Base-by-base conservation (phyloP, 2,329 filamentous ascomycete genomes). In the Didymella keratinophila region DNA sequence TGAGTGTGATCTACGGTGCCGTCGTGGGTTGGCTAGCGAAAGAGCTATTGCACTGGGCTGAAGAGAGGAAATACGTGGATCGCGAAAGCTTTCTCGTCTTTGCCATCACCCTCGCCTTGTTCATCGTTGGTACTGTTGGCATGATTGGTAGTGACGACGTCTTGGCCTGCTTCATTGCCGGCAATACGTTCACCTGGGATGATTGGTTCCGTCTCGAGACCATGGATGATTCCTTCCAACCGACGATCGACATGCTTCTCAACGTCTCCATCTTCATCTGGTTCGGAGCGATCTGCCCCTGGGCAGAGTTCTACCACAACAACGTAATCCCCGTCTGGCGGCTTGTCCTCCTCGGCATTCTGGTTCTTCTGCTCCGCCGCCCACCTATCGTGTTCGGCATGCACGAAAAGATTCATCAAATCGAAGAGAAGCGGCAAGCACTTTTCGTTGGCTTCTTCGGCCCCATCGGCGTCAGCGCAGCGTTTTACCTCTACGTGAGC, bases 191-290 rank as follows among this genome's bases (percentile, higher is more conserved):
- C 66, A 96, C 92, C 0, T 94, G 92, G 87, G 83, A 82, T 73
- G 92, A 96, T 77, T 96, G 92, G 92, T 97, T 97, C 77, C 89
- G 93, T 0, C 81, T 94, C 1, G 91, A 96, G 75, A 97, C 93
- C 0, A 81, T 89, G 67, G 93, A 97, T 66, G 94, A 97, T 74
- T 93, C 91, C 2, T 84, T 97, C n/a, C 93, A 97, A 73, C 93
- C 93, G 0, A 97, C 93, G 0, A 90, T 97, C 44, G 93, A 97
- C 74, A 96, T 97, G 92, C 83, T 97, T 2, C 87, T 97, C 56
- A 97, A 97, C 72, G 86, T 96, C 3, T 83, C 88, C 18, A 85
- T 97, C 37, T 97, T 97, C 75, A 86, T 96, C 77, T 97, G 92
- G 93, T 62, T 69, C 47, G 71, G 71, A 3, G 91, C 92, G 0